Conservation (phyloP, 2,329 filamentous ascomycete species). For the Xylaria sp. region DNA sequence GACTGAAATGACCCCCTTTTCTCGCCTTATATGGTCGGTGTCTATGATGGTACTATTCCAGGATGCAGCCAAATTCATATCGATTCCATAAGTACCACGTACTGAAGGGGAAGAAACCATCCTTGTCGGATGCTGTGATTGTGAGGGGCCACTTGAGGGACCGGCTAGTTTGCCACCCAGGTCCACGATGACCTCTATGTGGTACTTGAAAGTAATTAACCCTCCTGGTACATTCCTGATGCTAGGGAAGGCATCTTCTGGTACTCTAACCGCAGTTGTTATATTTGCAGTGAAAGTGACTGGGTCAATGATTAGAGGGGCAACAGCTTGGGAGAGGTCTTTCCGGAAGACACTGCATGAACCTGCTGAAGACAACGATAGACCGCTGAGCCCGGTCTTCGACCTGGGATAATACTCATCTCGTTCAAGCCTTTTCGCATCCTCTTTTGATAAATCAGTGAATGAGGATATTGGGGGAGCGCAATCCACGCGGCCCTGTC, state of each 20-base stretch:
- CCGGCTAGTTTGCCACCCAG: conserved; percentile 81
- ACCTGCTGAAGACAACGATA: conserved; percentile 84
- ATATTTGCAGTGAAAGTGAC: conserved; percentile 77
- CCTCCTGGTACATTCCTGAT: conserved; percentile 88
- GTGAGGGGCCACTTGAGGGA: conserved; percentile 51
- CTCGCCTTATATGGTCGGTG: conserved; percentile 82
- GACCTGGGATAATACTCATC: conserved; percentile 89
- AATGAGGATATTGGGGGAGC: conserved; percentile 60
- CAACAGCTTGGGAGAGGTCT: conserved; percentile 87
- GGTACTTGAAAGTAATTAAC: conserved; percentile 95
- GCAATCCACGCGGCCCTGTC: conserved; percentile 89
- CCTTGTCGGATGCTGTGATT: conserved; percentile 49
- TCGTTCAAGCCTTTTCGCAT: conserved; percentile 72
- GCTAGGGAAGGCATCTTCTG: conserved; percentile 89
- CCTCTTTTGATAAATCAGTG: conserved; percentile 62
- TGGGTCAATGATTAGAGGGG: conserved; percentile 87
- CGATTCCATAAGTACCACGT: conserved; percentile 45
- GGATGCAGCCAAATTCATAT: conserved; percentile 54
- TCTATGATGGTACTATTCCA: conserved; percentile 78
- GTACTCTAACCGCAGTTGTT: conserved; percentile 82
- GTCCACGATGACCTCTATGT: conserved; percentile 90
- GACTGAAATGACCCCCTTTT: conserved; percentile 90
- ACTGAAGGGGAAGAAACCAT: conserved; percentile 43
- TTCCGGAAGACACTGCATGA: conserved; percentile 95
- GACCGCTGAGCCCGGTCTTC: conserved; percentile 80